phyloP scores from a whole-genome alignment of 140 eudicot genomes.

The Anethum foeniculum region DNA sequence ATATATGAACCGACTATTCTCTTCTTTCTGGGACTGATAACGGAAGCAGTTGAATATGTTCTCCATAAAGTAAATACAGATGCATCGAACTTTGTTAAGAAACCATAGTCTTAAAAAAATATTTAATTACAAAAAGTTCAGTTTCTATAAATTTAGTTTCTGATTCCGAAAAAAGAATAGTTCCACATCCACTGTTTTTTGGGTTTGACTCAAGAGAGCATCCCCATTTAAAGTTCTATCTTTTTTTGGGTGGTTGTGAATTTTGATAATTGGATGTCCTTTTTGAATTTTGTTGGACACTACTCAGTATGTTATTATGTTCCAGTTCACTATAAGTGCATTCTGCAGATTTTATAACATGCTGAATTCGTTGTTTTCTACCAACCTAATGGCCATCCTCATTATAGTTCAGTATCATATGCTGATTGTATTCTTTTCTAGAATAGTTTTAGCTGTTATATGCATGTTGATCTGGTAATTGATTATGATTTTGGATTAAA shows the following conservation, averaged over 20 bases:
- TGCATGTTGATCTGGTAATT: slow-evolving; percentile 5
- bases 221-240: not conserved
- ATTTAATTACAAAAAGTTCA: not conserved
- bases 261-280: not conserved
- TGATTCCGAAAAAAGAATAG: not conserved
- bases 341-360: not conserved
- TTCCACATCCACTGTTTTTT: not conserved
- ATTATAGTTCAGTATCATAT: not conserved
- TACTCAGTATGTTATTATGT: not conserved
- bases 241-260: not conserved
- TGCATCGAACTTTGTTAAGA: not conserved
- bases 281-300: not conserved
- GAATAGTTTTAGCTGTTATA: not conserved
- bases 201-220: not conserved
- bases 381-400: not conserved
- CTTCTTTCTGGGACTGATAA: not conserved
- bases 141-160: not conserved
- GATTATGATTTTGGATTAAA: not conserved
- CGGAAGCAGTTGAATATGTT: not conserved
- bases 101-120: not conserved
- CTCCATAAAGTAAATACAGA: not conserved
- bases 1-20: not conserved
- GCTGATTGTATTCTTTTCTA: not conserved
- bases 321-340: not conserved
- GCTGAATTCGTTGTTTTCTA: not conserved